Percentiles rank a stretch among this genome's conserved stretches.
Conservation (phyloP, 331 rosid genomes). For the Spiraea crenata region DNA sequence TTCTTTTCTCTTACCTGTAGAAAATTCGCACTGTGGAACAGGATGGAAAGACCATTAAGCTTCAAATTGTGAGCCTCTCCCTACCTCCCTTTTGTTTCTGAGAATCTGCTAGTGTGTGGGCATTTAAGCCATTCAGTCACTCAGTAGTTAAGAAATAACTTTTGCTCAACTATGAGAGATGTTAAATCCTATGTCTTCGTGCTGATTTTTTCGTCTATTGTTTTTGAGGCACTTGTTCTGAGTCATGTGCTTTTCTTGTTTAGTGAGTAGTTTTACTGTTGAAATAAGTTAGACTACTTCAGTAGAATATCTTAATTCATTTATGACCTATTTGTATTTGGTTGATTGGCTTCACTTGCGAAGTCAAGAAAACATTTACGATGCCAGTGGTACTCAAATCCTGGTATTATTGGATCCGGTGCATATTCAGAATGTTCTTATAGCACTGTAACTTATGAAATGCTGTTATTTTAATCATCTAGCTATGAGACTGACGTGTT, state of each 20-base stretch:
- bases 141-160: background rate
- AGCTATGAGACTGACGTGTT: background rate
- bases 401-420: background rate
- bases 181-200: background rate
- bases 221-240: background rate
- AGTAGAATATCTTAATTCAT: background rate
- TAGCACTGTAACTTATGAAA: background rate
- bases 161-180: background rate
- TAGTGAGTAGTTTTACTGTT: background rate
- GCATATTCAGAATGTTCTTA: background rate
- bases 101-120: background rate
- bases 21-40: constrained; percentile 61
- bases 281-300: background rate
- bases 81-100: background rate
- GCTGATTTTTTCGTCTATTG: background rate
- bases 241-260: background rate
- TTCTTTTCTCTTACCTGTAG: constrained; percentile 16
- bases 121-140: background rate
- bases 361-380: background rate
- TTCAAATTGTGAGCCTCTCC: constrained; percentile 43
- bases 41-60: constrained; percentile 53
- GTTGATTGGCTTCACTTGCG: background rate
- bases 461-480: background rate
- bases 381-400: background rate
- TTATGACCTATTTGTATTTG: background rate